phyloP scores from a whole-genome alignment of 805 yeast species.

The Martiniozyma abietophila region DNA sequence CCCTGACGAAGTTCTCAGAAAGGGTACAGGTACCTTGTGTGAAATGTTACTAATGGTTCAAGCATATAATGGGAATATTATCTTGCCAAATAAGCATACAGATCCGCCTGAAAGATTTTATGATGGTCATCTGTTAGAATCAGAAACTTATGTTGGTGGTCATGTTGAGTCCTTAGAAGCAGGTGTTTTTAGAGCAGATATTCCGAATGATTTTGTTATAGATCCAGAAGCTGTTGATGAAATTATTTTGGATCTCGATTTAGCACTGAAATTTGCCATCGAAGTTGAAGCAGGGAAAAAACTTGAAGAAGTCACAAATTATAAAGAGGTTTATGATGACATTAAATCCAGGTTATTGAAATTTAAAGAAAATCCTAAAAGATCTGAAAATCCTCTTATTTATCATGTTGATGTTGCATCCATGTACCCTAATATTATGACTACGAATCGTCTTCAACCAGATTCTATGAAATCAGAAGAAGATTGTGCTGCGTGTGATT shows the following conservation, averaged over 20 bases:
- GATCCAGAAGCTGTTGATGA: conserved; percentile 81
- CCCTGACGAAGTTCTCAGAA: conserved; percentile 92
- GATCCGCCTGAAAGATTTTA: conserved; percentile 94
- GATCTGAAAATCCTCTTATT: conserved; percentile 75
- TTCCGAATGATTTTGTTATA: conserved; percentile 62
- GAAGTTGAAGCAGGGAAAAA: conserved; percentile 70
- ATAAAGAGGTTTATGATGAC: conserved; percentile 58
- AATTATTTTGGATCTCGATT: conserved; percentile 59
- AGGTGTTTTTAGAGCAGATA: conserved; percentile 91
- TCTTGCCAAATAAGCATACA: conserved; percentile 86
- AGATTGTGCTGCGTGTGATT: conserved; percentile 96
- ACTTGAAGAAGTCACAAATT: conserved; percentile 71
- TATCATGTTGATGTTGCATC: conserved; percentile 99
- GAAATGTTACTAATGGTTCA: conserved; percentile 97
- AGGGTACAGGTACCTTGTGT: conserved; percentile 98
- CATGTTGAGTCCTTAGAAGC: conserved; percentile 97
- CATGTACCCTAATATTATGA: conserved; percentile 98
- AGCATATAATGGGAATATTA: conserved; percentile 68
- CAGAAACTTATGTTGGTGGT: conserved; percentile 98
- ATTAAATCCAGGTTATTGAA: conserved; percentile 49
- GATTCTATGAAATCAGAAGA: conserved; percentile 94
- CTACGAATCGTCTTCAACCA: conserved; percentile 93
- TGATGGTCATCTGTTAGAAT: conserved; percentile 86
- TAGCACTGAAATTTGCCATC: conserved; percentile 73
- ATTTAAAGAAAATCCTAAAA: conserved; percentile 49